Evolutionary conservation across 2,329 filamentous ascomycete species (phyloP), one percentile per base, ranked within the genome.

Genomic region (Alternaria gansuensis): DNA sequence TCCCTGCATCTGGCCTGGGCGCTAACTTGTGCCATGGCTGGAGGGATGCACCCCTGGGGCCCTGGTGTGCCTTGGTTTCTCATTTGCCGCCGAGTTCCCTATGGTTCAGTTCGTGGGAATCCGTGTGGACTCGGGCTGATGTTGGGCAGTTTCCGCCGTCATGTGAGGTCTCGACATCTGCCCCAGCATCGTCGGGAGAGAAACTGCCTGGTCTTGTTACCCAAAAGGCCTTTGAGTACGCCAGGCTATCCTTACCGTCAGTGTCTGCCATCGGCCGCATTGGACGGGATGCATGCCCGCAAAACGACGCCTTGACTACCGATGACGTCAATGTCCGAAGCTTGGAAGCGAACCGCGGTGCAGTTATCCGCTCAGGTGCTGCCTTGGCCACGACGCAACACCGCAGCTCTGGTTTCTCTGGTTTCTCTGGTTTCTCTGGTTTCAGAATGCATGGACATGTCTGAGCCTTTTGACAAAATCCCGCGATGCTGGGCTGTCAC

Each of bases 261-360:
- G 36, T 21, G 40, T 51, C 52, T 58, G 54, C 68, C 62, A 49
- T 54, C 60, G 49, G 54, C 64, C 54, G 49, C 49, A 63, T 62
- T 43, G 36, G 62, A 64, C 45, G 49, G 50, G 57, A 50, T 63
- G 59, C 67, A 60, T 61, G 57, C 33, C 53, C 24, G 50, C 46
- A 34, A 45, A 48, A 28, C 29, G 33, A 31, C 29, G 43, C 28
- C 40, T n/a, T 39, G 14, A 43, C 14, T 37, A 46, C 11, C 13
- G 24, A 54, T 71, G 70, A 73, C 67, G 71, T 73, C 64, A 66
- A 46, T 17, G 53, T 50, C 40, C 48, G 45, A 44, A 40, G 33
- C 26, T 44, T 41, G 54, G 40, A 40, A 46, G 39, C 29, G 54
- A 36, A 29, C 29, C 40, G 60, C 49, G 51, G 51, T 34, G 53